Evolutionary conservation across 139 green algal species (phyloP), one percentile per base, ranked within the genome.

Genomic region (Chlamydomonas asymmetrica): DNA sequence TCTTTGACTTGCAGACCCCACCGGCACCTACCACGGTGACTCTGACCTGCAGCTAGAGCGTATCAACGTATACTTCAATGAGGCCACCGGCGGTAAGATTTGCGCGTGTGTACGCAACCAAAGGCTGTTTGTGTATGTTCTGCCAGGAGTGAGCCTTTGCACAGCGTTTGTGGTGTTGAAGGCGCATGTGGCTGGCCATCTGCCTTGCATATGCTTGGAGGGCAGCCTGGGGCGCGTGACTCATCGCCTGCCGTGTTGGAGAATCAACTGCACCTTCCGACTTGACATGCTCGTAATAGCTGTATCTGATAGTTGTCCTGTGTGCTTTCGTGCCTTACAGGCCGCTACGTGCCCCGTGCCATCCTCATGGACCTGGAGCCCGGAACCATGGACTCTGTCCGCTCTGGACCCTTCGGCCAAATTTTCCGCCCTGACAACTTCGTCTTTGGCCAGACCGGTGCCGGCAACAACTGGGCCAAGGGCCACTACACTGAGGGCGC

Each of bases 41-140:
- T 93, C 84, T 23, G 96, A 99, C 84, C 89, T 99, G 54, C 96
- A 99, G 90, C 86, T 99, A 54, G 96, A 99, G 90, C 92, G 96
- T 75, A 96, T 99, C 87, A 99, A 99, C 80, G 96, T 99, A 20
- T 99, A 99, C 89, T 99, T 97, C 91, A 99, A 98, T 81, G 96
- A 99, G 88, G 96, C 96, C 64, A 95, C 90, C 38, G 95, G 94
- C n/a, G 95, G 90, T 93, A 65, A 73, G 85, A 50, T 34, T 40
- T 45, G 20, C 54, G 27, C 6, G 34, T 27, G 16, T 25, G 45
- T 52, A 52, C n/a, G n/a, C n/a, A n/a, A n/a, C n/a, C n/a, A n/a
- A n/a, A n/a, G n/a, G n/a, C n/a, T n/a, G n/a, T n/a, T 56, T 56
- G 48, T 16, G 16, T 20, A 56, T 27, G 48, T 20, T 27, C 48